Base-by-base conservation (phyloP, 2,329 filamentous ascomycete species). In the Arachnomyces sp. region DNA sequence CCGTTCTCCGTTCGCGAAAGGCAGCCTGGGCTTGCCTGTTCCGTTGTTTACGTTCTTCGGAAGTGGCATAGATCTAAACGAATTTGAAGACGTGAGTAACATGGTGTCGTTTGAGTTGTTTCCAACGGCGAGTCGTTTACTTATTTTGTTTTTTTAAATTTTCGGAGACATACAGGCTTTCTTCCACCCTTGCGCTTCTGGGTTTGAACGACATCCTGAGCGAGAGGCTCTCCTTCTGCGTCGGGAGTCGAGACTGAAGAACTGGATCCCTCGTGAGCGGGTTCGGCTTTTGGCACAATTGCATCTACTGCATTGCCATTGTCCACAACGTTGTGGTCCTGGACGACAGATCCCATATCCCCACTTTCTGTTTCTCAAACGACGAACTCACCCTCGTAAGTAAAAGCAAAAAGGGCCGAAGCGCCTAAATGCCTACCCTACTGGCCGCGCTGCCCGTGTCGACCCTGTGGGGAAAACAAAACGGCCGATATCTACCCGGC, bases 21-120 rank as follows among this genome's bases (percentile, higher is more conserved):
- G 92, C 92, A 40, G 92, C 92, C 67, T 98, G 92, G 35, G 92
- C 92, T 70, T 96, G 92, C 53, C 92, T 76, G 61, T 98, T 98
- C 50, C 92, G 80, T 68, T 96, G 92, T 71, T 98, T 96, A 57
- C 92, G 82, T 67, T 98, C 92, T 65, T 98, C 92, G 8, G 92
- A 96, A 28, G 92, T 98, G 40, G 92, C 92, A 74, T 98, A 98
- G 49, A 95, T 95, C 90, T 95, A 50, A 34, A 34, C 15, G 12
- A 12, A 16, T 28, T 30, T 33, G 39, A 39, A 45, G 34, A 34
- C 14, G 15, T 14, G 34, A 13, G 34, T 25, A 15, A 39, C 48
- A 25, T 31, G 39, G 46, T 5, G 20, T 25, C 20, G 20, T 25
- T 25, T 25, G 20, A 5, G 20, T 25, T 25, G 20, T 25, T 25